Evolutionary conservation across 1,139 yeast species (phyloP).

Genomic region (Hyphopichia khmerensis): DNA sequence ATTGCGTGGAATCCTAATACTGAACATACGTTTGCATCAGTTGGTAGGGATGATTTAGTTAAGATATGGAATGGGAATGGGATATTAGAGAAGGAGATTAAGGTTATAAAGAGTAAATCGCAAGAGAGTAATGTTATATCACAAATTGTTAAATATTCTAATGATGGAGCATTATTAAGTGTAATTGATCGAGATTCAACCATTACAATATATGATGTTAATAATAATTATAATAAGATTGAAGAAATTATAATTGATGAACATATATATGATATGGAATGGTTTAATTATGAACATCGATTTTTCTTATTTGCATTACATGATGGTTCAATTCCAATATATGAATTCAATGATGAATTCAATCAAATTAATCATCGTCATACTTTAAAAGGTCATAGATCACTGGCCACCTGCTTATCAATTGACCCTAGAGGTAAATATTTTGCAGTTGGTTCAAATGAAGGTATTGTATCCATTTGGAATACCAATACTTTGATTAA

Average conservation of each 20-base stretch:
- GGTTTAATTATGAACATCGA: conserved; percentile 32
- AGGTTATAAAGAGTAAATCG: conserved; percentile 19
- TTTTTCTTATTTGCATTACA: conserved; percentile 39
- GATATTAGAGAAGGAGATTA: conserved; percentile 32
- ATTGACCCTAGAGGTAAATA: conserved; percentile 61
- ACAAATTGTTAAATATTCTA: conserved; percentile 40
- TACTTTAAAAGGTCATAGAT: conserved; percentile 45
- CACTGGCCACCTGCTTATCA: conserved; percentile 49
- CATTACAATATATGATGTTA: conserved; percentile 25
- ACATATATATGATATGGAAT: conserved; percentile 38
- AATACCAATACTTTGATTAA: conserved; percentile 46
- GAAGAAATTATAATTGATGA: conserved; percentile 21
- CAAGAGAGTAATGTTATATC: conserved; percentile 11
- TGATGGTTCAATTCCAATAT: conserved; percentile 33
- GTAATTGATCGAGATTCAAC: conserved; percentile 44
- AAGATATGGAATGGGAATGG: conserved; percentile 59
- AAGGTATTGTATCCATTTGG: conserved; percentile 71
- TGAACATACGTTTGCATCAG: conserved; percentile 55
- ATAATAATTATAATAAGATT: conserved; percentile 24
- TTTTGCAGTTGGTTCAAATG: conserved; percentile 63
- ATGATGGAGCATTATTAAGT: conserved; percentile 53
- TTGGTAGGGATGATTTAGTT: conserved; percentile 53
- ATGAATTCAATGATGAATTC: conserved; percentile 13
- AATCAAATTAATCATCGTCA: conserved; percentile 28
- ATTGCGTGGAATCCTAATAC: conserved; percentile 62